Evolutionary conservation across 225 moss, liverwort and hornwort genomes (phyloP).

Genomic region (Pseudoscleropodium purum): DNA sequence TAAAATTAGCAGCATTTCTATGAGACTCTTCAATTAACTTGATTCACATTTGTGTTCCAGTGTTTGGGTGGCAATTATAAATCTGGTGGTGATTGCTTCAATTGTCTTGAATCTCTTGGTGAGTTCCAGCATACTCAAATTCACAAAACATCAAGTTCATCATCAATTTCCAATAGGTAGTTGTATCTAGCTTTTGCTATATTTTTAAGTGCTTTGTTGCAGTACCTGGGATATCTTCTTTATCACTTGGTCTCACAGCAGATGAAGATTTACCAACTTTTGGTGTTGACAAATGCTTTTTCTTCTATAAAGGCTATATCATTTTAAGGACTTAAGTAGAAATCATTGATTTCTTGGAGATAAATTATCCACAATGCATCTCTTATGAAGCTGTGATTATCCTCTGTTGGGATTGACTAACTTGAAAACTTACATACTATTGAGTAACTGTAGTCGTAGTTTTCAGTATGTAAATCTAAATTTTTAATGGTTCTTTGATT

Average conservation of each 20-base stretch:
- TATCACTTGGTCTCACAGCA: background rate
- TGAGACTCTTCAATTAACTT: constrained; percentile 6
- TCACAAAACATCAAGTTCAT: background rate
- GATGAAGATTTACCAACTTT: background rate
- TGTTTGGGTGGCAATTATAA: constrained; percentile 58
- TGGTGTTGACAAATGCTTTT: background rate
- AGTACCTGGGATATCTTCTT: background rate
- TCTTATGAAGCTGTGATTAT: background rate
- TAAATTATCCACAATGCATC: background rate
- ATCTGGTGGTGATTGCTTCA: constrained; percentile 54
- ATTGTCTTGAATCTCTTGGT: constrained; percentile 78
- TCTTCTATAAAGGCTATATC: background rate
- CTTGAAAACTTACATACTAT: background rate
- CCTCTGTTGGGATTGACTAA: background rate
- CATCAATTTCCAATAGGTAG: background rate
- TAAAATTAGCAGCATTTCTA: background rate
- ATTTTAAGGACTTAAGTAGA: background rate
- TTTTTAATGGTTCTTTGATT: background rate
- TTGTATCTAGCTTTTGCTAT: background rate
- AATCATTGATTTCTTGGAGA: background rate
- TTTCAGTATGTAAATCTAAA: background rate
- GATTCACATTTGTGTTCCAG: constrained; percentile 33
- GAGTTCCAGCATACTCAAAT: constrained; percentile 2
- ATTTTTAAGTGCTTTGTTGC: background rate
- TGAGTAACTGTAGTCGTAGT: background rate